phyloP scores from a whole-genome alignment of 768 basidiomycete species.

The Calocera cornea region DNA sequence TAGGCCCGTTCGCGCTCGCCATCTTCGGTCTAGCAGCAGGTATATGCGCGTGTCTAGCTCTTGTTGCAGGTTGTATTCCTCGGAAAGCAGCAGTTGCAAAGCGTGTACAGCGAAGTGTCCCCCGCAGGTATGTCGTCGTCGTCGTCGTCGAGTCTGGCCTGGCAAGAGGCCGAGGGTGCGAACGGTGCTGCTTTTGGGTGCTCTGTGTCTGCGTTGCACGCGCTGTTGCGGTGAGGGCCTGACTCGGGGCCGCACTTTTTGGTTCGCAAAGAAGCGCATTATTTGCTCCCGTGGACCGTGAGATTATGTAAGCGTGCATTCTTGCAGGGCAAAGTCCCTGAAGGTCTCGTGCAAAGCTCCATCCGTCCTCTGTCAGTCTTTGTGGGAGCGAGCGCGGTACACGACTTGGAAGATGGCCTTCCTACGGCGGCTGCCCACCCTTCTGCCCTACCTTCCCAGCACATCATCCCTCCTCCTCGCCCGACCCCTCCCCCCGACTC shows the following conservation, averaged over 20 bases:
- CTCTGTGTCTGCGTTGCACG: neutral
- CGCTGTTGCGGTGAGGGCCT: neutral
- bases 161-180: neutral
- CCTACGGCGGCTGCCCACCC: neutral
- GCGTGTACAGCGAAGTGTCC: neutral
- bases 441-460: neutral
- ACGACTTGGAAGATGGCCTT: neutral
- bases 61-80: too few relatives aligned
- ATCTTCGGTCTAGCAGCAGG: neutral
- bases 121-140: neutral
- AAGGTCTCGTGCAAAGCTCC: neutral
- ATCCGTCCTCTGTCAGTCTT: neutral
- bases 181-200: neutral
- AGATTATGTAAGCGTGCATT: neutral
- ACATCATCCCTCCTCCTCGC: neutral
- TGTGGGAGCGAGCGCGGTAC: neutral
- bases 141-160: neutral
- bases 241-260: neutral
- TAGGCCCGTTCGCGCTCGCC: constrained; percentile 4
- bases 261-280: neutral
- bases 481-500: neutral
- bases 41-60: neutral
- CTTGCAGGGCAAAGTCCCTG: neutral
- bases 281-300: neutral
- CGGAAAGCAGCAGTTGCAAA: too few relatives aligned